Base-by-base conservation (phyloP, 108 stramenopile species). In the Aureococcus anophagefferens region DNA sequence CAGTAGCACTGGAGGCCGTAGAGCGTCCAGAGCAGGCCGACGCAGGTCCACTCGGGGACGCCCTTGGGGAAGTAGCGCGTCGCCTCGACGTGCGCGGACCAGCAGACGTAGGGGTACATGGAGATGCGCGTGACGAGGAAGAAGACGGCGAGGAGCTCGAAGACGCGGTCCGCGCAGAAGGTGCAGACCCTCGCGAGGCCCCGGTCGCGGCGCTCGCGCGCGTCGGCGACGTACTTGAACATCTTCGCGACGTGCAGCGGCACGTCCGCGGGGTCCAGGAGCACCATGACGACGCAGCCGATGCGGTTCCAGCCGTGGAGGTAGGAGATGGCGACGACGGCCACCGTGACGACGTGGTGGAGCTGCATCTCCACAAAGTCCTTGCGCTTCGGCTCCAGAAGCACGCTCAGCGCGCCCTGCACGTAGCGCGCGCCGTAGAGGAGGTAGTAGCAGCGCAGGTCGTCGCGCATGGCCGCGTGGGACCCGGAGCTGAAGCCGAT, bases 251-350 rank as follows among this genome's bases (percentile, higher is more conserved):
- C 33, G 75, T 81, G 74, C 62, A 86, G 40, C 18, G 76, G 78
- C n/a, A 76, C 62, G 67, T 86, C 85, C 40, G 78, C 82, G 72
- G 79, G 76, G 67, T 86, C 85, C 31, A 83, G 72, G 44, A 83
- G 79, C 65, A 83, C 78, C 85, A 86, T 86, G 65, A 86, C 72
- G 59, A 82, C 70, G 32, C 80, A 76, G 33, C 80, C 85, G 28
- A 83, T 66, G 35, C 82, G 77, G 37, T 72, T 75, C 68, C 63
- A 44, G 40, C 72, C 72, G 15, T 68, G 69, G 15, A 46, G 31
- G 28, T 65, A 78, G 5, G 79, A 74, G 5, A 79, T 62, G 44
- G 72, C 46, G 31, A 86, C 80, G 46, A 86, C 67, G 30, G 75
- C 66, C 0, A 82, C 64, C 5, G 82, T 86, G 0, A 74, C 77